These are phyloP conservation scores for Skeletonema menzelii DNA, from an alignment of 108 stramenopile species.

Conservation along the genomic window DNA sequence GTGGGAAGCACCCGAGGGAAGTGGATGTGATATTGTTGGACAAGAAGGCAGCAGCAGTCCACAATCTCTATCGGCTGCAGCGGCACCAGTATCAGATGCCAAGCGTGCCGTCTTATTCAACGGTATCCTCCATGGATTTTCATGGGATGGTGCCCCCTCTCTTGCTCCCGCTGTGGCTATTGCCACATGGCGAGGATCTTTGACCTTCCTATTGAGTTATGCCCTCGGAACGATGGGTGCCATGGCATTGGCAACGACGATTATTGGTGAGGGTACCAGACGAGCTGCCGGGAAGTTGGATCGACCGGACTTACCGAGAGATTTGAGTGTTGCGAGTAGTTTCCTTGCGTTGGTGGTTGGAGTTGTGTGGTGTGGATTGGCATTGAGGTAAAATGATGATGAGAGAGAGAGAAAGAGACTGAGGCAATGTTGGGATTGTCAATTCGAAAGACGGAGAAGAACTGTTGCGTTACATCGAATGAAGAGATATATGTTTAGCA, in stretches of 20 bases:
- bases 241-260: constrained; percentile 82
- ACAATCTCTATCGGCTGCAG: constrained; percentile 5
- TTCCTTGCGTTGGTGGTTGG: constrained; percentile 83
- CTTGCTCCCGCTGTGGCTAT: constrained; percentile 93
- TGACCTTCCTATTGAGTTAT: constrained; percentile 91
- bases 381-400: constrained; percentile 40
- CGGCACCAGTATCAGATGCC: constrained; percentile 35
- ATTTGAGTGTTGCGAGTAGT: constrained; percentile 74
- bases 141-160: constrained; percentile 95
- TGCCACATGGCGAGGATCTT: constrained; percentile 81
- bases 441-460: too few relatives aligned
- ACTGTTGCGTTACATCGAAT: too few relatives aligned
- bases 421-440: too few relatives aligned
- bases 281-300: constrained; percentile 75
- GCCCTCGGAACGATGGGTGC: constrained; percentile 91
- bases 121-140: constrained; percentile 94
- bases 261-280: constrained; percentile 88
- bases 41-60: neutral
- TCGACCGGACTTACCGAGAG: constrained; percentile 87
- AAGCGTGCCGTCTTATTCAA: constrained; percentile 93
- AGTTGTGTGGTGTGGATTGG: constrained; percentile 80
- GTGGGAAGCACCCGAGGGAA: constrained; percentile 14
- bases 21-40: neutral
- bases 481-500: too few relatives aligned
- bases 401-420: too few relatives aligned